Evolutionary conservation across 2,329 filamentous ascomycete species (phyloP).

Genomic region (Trichocomaceae sp.): DNA sequence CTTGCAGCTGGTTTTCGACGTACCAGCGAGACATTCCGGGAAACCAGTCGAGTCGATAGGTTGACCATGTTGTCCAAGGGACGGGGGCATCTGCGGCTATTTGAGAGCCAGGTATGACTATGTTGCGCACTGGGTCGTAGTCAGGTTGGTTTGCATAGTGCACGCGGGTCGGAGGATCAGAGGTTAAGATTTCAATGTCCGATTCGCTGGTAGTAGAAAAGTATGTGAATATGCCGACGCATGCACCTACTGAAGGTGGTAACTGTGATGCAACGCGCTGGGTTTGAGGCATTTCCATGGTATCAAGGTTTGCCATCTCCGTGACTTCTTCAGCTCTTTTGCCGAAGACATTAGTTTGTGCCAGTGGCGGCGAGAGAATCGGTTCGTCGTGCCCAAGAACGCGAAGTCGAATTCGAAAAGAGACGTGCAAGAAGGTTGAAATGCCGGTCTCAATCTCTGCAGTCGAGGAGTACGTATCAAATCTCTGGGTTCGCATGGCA

Average conservation of each 20-base stretch:
- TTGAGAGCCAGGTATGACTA: conserved; percentile 29
- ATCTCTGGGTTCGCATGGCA: conserved; percentile 42
- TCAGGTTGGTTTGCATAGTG: conserved; percentile 41
- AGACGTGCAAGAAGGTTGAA: conserved; percentile 42
- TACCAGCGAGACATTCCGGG: conserved; percentile 32
- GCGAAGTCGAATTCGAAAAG: conserved; percentile 43
- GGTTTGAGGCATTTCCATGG: conserved; percentile 5
- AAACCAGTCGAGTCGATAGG: conserved; percentile 39
- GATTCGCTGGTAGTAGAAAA: conserved; percentile 42
- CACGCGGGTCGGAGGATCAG: conserved; percentile 38
- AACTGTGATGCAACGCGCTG: conserved; percentile 5
- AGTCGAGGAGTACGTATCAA: conserved; percentile 39
- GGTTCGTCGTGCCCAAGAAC: conserved; percentile 25
- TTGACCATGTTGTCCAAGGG: conserved; percentile 36
- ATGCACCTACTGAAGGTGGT: conserved; percentile 40
- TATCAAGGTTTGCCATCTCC: neutral
- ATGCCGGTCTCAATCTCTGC: conserved; percentile 44
- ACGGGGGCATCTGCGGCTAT: conserved; percentile 24
- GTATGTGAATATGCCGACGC: conserved; percentile 48
- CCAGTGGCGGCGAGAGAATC: conserved; percentile 12
- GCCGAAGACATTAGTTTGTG: neutral
- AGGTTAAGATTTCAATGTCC: conserved; percentile 49
- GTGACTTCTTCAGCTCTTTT: neutral
- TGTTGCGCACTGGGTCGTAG: conserved; percentile 30
- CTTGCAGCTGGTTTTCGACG: conserved; percentile 25